A percentile compares a stretch with the other conserved stretches of the same genome.
These are phyloP conservation scores for Cladobotryum mycophilum DNA, from an alignment of 2,329 filamentous ascomycete genomes.

Conservation along the genomic window DNA sequence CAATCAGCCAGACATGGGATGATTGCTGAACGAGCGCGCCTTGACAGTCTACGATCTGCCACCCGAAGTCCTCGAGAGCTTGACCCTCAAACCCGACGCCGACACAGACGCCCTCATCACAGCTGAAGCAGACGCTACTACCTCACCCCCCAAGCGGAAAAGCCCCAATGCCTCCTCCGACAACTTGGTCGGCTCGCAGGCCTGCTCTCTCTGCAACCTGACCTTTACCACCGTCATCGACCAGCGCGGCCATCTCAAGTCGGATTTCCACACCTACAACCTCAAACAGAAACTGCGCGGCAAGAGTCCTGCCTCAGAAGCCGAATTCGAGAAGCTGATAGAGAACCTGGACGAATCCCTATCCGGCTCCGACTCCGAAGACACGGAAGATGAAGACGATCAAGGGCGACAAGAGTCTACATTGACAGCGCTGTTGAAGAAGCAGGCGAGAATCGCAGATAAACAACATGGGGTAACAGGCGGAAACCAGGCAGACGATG, in stretches of 20 bases:
- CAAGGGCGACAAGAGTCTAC: constrained; percentile 58
- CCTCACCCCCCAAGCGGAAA: background rate
- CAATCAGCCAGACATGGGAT: background rate
- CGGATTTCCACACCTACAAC: constrained; percentile 91
- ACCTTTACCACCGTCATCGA: constrained; percentile 68
- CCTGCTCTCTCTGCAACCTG: constrained; percentile 74
- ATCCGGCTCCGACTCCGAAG: constrained; percentile 76
- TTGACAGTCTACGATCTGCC: constrained; percentile 74
- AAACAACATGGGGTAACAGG: constrained; percentile 38
- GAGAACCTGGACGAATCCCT: constrained; percentile 84
- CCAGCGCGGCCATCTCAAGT: constrained; percentile 79
- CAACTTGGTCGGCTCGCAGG: constrained; percentile 55
- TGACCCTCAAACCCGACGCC: constrained; percentile 43
- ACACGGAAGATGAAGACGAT: constrained; percentile 61
- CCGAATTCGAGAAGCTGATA: constrained; percentile 80
- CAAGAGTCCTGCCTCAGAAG: constrained; percentile 63
- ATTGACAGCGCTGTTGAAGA: constrained; percentile 71
- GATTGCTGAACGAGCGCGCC: background rate
- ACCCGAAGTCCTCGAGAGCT: constrained; percentile 60
- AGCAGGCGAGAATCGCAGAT: constrained; percentile 68
- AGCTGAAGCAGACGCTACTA: constrained; percentile 19
- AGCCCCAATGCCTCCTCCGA: background rate
- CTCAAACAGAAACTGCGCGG: constrained; percentile 84
- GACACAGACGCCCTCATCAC: constrained; percentile 19
- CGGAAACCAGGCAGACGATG: constrained; percentile 38